Evolutionary conservation across 2,329 filamentous ascomycete genomes (phyloP).

Genomic region (Ceratocystis variospora): DNA sequence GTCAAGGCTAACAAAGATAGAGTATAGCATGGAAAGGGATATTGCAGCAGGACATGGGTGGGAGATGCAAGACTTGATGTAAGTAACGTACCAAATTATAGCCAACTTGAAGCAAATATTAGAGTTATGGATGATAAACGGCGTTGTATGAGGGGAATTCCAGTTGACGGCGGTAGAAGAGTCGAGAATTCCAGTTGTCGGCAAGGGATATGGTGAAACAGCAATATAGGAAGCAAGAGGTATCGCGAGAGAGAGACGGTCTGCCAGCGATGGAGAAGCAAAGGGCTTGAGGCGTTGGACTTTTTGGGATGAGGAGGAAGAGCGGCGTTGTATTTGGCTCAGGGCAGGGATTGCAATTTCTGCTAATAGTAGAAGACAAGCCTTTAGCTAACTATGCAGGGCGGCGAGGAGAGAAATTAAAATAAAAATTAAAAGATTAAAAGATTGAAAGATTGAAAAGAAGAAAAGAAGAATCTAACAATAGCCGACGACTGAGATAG

Average conservation of each 20-base stretch:
- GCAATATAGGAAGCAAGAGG: neutral
- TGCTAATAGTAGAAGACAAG: slow-evolving; percentile 7
- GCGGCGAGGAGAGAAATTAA: slow-evolving; percentile 4
- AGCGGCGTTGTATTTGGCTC: neutral
- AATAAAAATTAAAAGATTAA: neutral
- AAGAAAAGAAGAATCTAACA: slow-evolving; percentile 3
- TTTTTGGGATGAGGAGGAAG: neutral
- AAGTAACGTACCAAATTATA: neutral
- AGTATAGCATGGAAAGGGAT: neutral
- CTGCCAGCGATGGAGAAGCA: neutral
- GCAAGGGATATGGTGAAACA: neutral
- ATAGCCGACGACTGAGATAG: neutral
- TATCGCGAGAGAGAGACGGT: neutral
- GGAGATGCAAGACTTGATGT: neutral
- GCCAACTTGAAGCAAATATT: neutral
- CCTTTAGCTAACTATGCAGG: neutral
- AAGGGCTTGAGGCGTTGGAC: neutral
- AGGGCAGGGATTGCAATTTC: neutral
- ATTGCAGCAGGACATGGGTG: neutral
- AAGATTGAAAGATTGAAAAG: neutral
- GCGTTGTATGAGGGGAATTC: neutral
- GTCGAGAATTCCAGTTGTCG: neutral
- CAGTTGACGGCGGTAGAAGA: neutral
- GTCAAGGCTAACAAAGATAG: neutral
- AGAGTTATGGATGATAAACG: neutral